Evolutionary conservation across 306 rosid genomes (phyloP).

Genomic region (Neltuma alba): DNA sequence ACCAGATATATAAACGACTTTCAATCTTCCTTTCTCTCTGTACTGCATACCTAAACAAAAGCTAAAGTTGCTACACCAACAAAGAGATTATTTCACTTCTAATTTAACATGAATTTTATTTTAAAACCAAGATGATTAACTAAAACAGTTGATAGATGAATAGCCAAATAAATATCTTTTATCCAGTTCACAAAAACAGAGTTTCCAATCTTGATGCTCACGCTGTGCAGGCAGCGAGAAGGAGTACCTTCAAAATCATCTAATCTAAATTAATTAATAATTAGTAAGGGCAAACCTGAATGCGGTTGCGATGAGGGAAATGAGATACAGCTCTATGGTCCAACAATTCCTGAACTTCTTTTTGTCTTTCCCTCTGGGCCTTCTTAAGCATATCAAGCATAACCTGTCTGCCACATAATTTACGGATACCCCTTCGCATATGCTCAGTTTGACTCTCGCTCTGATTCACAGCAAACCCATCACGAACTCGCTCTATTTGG

Average conservation of each 20-base stretch:
- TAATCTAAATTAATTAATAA: background rate
- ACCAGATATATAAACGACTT: conserved; percentile 7
- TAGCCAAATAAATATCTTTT: conserved; percentile 15
- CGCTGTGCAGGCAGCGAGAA: conserved; percentile 5
- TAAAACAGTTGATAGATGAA: background rate
- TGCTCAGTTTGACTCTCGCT: conserved; percentile 64
- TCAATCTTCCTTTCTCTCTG: background rate
- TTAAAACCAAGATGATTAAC: background rate
- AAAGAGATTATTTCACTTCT: conserved; percentile 10
- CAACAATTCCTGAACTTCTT: conserved; percentile 71
- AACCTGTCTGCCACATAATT: conserved; percentile 86
- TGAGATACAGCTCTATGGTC: conserved; percentile 75
- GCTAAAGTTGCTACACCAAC: background rate
- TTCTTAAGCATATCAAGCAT: conserved; percentile 90
- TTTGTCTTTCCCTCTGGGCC: conserved; percentile 77
- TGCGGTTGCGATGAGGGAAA: conserved; percentile 95
- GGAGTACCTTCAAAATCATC: conserved; percentile 5
- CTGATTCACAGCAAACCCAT: conserved; percentile 68
- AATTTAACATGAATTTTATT: conserved; percentile 2
- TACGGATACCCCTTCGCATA: conserved; percentile 72
- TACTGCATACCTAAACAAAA: background rate
- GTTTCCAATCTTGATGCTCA: conserved; percentile 9
- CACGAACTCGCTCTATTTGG: conserved; percentile 63
- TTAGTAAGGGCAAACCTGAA: conserved; percentile 67
- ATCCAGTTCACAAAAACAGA: conserved; percentile 9